A percentile compares a stretch with the other conserved stretches of the same genome.
Conservation (phyloP, 768 basidiomycete genomes). For the Leccinum imitatum region DNA sequence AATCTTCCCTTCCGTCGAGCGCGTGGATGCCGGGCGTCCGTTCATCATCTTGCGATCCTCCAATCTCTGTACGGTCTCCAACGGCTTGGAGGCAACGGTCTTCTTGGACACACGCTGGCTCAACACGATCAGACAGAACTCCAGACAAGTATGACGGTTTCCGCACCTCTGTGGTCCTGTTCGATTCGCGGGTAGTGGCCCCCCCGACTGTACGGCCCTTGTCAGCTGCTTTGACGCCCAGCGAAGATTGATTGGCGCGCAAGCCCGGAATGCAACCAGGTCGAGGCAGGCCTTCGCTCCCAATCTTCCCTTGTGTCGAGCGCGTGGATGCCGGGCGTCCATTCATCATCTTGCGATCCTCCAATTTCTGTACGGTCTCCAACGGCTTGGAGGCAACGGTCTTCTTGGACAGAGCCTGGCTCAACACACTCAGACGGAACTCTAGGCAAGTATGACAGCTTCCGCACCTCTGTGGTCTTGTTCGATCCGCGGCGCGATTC, state of each 20-base stretch:
- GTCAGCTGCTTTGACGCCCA: not conserved
- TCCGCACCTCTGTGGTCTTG: not conserved
- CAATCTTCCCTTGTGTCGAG: not conserved
- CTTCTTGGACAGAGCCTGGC: too few species aligned
- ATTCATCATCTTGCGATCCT: too few species aligned
- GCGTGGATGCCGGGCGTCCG: not conserved
- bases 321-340: not conserved
- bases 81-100: too few species aligned
- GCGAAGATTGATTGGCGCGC: not conserved
- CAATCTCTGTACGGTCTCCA: too few species aligned
- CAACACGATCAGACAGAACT: not conserved
- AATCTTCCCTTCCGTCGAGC: not conserved
- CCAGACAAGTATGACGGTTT: not conserved
- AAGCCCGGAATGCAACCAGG: constrained; percentile 4
- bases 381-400: too few species aligned
- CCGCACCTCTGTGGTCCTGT: not conserved
- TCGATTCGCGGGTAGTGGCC: not conserved
- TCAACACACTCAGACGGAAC: not conserved
- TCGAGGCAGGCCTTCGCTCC: not conserved
- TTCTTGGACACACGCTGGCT: too few species aligned
- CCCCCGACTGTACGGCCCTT: not conserved
- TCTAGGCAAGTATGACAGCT: not conserved
- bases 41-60: too few species aligned
- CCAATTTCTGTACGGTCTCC: too few species aligned
- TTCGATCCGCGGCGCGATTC: not conserved